Percentiles rank a stretch among this genome's conserved stretches.
These are phyloP conservation scores for Podospora fimiseda DNA, from an alignment of 495 filamentous ascomycete genomes.

Conservation along the genomic window DNA sequence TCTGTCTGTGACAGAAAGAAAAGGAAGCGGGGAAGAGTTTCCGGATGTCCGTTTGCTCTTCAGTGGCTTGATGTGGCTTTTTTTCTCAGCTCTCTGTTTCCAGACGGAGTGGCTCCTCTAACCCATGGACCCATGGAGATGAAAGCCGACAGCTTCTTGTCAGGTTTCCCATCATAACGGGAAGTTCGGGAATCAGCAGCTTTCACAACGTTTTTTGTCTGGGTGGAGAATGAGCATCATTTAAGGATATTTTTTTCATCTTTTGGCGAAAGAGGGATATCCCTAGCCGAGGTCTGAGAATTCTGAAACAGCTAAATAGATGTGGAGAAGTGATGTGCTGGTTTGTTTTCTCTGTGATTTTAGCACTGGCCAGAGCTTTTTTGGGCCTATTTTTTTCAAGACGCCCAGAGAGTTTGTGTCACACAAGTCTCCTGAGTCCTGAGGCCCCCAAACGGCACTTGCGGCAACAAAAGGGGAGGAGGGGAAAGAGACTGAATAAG, in stretches of 20 bases:
- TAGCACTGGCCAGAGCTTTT: background rate
- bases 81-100: too few species aligned
- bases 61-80: too few species aligned
- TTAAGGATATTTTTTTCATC: background rate
- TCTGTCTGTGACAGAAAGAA: too few species aligned
- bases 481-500: background rate
- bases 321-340: background rate
- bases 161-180: too few species aligned
- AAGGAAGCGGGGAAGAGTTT: too few species aligned
- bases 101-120: too few species aligned
- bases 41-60: too few species aligned
- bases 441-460: background rate
- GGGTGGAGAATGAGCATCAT: background rate
- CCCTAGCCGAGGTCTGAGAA: background rate
- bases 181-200: too few species aligned
- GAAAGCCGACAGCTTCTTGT: too few species aligned
- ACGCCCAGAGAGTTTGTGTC: background rate
- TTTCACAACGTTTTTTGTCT: too few species aligned
- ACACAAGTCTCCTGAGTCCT: background rate
- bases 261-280: background rate
- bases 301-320: conserved; percentile 4
- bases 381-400: background rate
- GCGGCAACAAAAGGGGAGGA: background rate
- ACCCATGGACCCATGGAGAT: too few species aligned
- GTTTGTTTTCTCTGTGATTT: background rate